Conservation (phyloP, 768 basidiomycete genomes). For the Cantharellus cinnabarinus region DNA sequence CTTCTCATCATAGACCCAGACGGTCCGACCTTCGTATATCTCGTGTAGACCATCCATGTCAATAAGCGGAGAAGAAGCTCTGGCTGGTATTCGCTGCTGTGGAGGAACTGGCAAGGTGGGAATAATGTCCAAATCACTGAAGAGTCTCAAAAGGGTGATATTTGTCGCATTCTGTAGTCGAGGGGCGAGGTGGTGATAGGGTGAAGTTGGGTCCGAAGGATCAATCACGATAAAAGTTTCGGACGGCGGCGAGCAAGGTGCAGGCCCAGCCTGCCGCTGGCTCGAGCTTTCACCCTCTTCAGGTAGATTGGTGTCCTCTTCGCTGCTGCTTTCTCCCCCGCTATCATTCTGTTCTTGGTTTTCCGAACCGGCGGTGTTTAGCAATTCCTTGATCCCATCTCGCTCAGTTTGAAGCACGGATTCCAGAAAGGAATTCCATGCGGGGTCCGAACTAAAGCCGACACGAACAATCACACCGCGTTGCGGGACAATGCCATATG, state of each 20-base stretch:
- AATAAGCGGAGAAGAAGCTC: constrained; percentile 32
- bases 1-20: constrained; percentile 57
- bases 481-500: not conserved
- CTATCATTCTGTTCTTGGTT: not conserved
- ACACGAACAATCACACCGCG: constrained; percentile 47
- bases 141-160: constrained; percentile 38
- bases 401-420: constrained; percentile 35
- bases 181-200: not conserved
- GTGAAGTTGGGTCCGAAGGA: constrained; percentile 16
- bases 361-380: not conserved
- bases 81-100: not conserved
- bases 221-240: constrained; percentile 35
- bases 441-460: constrained; percentile 44
- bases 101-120: constrained; percentile 27
- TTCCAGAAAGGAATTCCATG: constrained; percentile 37
- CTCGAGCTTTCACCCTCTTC: constrained; percentile 11
- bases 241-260: constrained; percentile 9
- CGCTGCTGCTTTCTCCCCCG: not conserved
- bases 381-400: constrained; percentile 18
- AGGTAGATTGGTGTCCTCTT: constrained; percentile 13
- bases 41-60: constrained; percentile 53
- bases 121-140: constrained; percentile 53
- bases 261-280: constrained; percentile 13
- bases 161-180: constrained; percentile 32
- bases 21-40: constrained; percentile 39